phyloP scores from a whole-genome alignment of 306 rosid genomes.

The Inga laurina region DNA sequence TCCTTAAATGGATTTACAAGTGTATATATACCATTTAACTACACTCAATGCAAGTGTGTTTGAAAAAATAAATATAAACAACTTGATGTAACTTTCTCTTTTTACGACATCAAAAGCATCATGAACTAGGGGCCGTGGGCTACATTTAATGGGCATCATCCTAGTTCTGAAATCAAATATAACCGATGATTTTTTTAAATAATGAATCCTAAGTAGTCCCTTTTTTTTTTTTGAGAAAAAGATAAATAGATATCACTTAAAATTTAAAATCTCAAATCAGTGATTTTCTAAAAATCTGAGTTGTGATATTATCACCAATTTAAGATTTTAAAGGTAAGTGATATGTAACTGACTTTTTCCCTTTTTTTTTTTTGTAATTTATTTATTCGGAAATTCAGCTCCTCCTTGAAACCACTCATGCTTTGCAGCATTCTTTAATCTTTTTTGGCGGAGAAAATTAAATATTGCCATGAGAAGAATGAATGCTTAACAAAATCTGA shows the following conservation, averaged over 20 bases:
- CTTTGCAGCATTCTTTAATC: not conserved
- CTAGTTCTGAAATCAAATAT: not conserved
- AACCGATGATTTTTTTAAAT: not conserved
- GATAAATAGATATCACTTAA: no score
- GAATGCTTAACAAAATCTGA: not conserved
- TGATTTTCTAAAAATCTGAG: no score
- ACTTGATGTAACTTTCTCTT: no score
- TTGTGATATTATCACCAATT: no score
- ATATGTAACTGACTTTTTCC: no score
- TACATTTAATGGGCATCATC: not conserved
- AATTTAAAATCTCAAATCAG: no score
- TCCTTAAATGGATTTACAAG: no score
- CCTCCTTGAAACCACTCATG: not conserved
- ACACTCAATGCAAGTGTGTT: no score
- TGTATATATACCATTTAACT: no score
- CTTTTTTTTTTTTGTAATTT: not conserved
- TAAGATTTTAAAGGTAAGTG: no score
- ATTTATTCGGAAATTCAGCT: not conserved
- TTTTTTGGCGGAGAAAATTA: not conserved
- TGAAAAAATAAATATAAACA: no score
- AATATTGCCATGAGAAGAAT: not conserved
- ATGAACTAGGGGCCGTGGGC: not conserved
- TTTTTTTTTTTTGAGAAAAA: not conserved
- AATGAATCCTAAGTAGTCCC: rapidly evolving
- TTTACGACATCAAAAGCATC: not conserved